Percentiles rank a stretch among this genome's conserved stretches.
These are phyloP conservation scores for Mycena vitilis DNA, from an alignment of 768 basidiomycete species.

Conservation along the genomic window DNA sequence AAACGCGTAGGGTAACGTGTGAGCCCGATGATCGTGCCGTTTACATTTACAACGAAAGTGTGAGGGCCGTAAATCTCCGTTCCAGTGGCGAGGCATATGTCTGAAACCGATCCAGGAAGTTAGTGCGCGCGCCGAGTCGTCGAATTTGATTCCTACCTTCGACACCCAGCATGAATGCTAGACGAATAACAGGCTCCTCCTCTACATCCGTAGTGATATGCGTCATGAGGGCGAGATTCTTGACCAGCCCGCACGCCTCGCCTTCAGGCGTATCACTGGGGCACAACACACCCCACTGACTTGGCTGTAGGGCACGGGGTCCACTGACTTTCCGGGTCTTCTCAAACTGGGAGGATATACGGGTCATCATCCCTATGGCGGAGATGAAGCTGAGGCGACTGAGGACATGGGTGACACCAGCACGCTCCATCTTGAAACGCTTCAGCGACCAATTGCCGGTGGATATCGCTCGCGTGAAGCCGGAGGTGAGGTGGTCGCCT, in stretches of 20 bases:
- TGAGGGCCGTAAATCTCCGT: conserved; percentile 95
- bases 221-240: conserved; percentile 99
- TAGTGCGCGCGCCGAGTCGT: not conserved
- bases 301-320: conserved; percentile 95
- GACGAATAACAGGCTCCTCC: conserved; percentile 90
- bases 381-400: conserved; percentile 96
- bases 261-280: conserved; percentile 99
- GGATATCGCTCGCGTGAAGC: conserved; percentile 96
- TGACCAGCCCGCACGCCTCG: conserved; percentile 98
- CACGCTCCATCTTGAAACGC: conserved; percentile 99
- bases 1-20: conserved; percentile 88
- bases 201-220: conserved; percentile 99
- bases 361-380: conserved; percentile 99
- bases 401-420: conserved; percentile 97
- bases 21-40: conserved; percentile 94
- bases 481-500: conserved; percentile 95
- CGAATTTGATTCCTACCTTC: conserved; percentile 71
- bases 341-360: conserved; percentile 98
- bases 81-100: conserved; percentile 92
- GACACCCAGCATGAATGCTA: conserved; percentile 96
- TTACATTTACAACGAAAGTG: conserved; percentile 96
- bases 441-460: conserved; percentile 99
- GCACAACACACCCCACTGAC: conserved; percentile 99
- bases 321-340: conserved; percentile 99
- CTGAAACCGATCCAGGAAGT: conserved; percentile 52